phyloP scores from a whole-genome alignment of 192 early-diverging fungal species.

The Hyaloraphidium curvatum region DNA sequence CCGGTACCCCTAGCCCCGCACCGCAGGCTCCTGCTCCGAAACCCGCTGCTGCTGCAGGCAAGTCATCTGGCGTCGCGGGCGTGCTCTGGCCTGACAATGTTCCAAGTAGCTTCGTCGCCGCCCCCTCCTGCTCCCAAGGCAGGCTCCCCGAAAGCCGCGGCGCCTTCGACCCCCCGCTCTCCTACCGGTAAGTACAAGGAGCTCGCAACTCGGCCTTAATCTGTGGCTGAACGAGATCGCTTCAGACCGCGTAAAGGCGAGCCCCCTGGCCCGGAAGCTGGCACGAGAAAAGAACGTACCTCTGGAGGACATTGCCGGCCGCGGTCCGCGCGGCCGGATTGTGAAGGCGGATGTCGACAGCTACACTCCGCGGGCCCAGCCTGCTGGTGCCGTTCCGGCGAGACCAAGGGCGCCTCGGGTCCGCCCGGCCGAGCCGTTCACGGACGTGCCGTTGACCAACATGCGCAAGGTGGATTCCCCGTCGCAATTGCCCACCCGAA shows the following conservation, averaged over 20 bases:
- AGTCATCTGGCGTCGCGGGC: too few species aligned
- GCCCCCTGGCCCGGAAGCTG: constrained; percentile 65
- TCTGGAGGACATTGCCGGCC: constrained; percentile 55
- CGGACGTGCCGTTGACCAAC: constrained; percentile 11
- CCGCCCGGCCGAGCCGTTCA: background rate
- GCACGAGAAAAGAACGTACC: constrained; percentile 67
- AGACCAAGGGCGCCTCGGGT: constrained; percentile 14
- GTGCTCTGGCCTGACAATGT: too few species aligned
- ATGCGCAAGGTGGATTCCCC: constrained; percentile 16
- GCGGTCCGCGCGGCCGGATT: constrained; percentile 79
- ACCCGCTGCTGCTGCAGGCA: constrained; percentile 12
- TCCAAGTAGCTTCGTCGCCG: too few species aligned
- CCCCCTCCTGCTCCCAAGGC: constrained; percentile 19
- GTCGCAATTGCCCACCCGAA: background rate
- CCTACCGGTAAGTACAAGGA: too few species aligned
- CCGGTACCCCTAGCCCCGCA: constrained; percentile 10
- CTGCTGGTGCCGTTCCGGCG: constrained; percentile 15
- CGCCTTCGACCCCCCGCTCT: too few species aligned
- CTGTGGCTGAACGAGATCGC: too few species aligned
- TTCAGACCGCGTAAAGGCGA: constrained; percentile 55
- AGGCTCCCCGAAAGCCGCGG: too few species aligned
- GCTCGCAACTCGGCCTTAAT: too few species aligned
- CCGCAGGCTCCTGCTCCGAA: constrained; percentile 23
- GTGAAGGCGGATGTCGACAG: constrained; percentile 76
- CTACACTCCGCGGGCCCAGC: constrained; percentile 15